These are phyloP conservation scores for Xylariaceae sp. DNA, from an alignment of 2,329 filamentous ascomycete genomes.

Conservation along the genomic window DNA sequence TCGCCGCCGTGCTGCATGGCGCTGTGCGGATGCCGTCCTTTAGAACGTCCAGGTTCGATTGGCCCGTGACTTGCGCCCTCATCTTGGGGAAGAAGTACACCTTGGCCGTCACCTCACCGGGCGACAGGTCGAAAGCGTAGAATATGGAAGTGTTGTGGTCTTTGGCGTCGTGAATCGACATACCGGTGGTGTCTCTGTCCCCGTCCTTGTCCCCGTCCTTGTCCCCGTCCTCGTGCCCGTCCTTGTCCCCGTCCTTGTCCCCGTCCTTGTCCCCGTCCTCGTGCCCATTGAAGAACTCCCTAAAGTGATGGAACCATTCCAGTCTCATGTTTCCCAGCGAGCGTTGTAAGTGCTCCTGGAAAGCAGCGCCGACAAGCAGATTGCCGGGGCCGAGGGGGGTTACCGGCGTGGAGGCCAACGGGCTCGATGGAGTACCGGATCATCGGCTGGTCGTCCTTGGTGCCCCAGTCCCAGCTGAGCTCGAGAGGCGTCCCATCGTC, in stretches of 20 bases:
- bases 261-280: background rate
- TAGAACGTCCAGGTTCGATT: slow-evolving; percentile 8
- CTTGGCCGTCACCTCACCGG: slow-evolving; percentile 6
- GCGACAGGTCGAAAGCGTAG: slow-evolving; percentile 9
- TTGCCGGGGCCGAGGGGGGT: slow-evolving; percentile 9
- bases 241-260: too few species aligned
- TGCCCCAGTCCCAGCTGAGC: slow-evolving; percentile 7
- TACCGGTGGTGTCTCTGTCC: background rate
- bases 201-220: too few species aligned
- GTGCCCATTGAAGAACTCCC: slow-evolving; percentile 1
- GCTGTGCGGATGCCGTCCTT: slow-evolving; percentile 4
- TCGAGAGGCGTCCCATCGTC: background rate
- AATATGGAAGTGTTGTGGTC: slow-evolving; percentile 9
- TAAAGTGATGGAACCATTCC: slow-evolving; percentile 11
- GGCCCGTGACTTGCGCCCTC: background rate
- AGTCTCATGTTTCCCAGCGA: slow-evolving; percentile 5
- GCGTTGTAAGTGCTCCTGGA: background rate
- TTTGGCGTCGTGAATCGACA: background rate
- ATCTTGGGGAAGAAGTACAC: slow-evolving; percentile 8
- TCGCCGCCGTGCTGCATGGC: slow-evolving; percentile 1
- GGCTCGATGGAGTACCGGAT: slow-evolving; percentile 14
- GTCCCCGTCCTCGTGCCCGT: background rate
- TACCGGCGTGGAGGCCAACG: slow-evolving; percentile 6
- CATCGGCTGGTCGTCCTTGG: slow-evolving; percentile 1
- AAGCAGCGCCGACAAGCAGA: slow-evolving; percentile 1